Evolutionary conservation across 306 rosid genomes (phyloP).

Genomic region (Macrotyloma uniflorum): DNA sequence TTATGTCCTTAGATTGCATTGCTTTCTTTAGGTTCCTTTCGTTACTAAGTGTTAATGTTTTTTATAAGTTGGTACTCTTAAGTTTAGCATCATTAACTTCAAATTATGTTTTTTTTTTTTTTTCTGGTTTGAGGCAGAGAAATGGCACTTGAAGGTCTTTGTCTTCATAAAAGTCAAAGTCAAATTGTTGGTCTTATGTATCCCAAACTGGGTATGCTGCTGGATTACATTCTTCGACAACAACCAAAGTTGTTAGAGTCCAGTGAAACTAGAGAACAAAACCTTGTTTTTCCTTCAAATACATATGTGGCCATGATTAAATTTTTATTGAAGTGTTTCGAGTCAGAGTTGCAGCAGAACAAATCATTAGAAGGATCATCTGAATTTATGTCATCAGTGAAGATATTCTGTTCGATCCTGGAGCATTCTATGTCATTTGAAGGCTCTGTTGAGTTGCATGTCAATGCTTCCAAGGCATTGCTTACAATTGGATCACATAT

Average conservation of each 20-base stretch:
- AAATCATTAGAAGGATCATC: conserved; percentile 52
- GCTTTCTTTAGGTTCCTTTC: conserved; percentile 17
- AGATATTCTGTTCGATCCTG: conserved; percentile 66
- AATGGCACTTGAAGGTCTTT: conserved; percentile 90
- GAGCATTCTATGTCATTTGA: conserved; percentile 91
- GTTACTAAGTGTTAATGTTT: conserved; percentile 30
- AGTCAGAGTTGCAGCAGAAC: conserved; percentile 65
- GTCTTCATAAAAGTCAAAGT: conserved; percentile 56
- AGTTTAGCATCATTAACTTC: conserved; percentile 27
- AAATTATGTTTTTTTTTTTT: conserved; percentile 19
- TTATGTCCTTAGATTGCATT: too few species aligned
- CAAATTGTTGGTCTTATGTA: conserved; percentile 49
- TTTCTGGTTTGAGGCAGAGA: conserved; percentile 60
- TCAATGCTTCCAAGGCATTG: conserved; percentile 80
- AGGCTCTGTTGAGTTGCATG: conserved; percentile 92
- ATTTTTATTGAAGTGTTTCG: conserved; percentile 79
- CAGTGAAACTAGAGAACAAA: conserved; percentile 67
- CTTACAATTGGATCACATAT: conserved; percentile 73
- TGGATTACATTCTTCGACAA: conserved; percentile 72
- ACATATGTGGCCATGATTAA: conserved; percentile 78
- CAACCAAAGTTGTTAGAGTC: conserved; percentile 78
- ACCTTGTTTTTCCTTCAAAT: conserved; percentile 71
- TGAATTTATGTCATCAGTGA: conserved; percentile 59
- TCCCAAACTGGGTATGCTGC: conserved; percentile 79
- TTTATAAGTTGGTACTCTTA: neutral